A percentile compares a stretch with the other conserved stretches of the same genome.
Evolutionary conservation across 129 eudicot species (phyloP).

Genomic region (Tagetes patula): DNA sequence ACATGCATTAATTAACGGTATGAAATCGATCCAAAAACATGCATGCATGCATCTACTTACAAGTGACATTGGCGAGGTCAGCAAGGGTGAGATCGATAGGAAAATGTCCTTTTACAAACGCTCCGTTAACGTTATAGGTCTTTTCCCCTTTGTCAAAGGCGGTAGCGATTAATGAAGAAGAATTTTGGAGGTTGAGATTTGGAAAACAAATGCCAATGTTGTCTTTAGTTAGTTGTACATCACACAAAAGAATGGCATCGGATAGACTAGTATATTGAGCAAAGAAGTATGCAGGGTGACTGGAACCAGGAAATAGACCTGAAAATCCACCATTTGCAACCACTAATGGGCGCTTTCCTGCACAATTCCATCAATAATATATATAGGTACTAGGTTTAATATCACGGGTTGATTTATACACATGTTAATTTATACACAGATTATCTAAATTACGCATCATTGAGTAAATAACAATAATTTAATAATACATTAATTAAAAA

Average conservation of each 20-base stretch:
- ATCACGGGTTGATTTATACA: no score
- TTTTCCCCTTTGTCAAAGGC: neutral
- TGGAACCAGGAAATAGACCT: conserved; percentile 54
- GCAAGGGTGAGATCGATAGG: conserved; percentile 48
- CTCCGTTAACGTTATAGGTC: conserved; percentile 51
- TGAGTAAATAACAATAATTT: no score
- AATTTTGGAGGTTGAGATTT: conserved; percentile 37
- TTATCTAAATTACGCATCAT: no score
- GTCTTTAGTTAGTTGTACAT: conserved; percentile 58
- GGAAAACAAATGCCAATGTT: conserved; percentile 54
- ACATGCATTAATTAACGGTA: neutral
- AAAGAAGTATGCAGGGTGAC: conserved; percentile 33
- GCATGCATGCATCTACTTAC: neutral
- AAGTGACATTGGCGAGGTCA: conserved; percentile 38
- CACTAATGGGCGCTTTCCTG: conserved; percentile 44
- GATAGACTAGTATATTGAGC: conserved; percentile 33
- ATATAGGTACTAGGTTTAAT: no score
- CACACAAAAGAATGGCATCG: conserved; percentile 45
- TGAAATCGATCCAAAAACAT: no score
- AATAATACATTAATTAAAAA: no score
- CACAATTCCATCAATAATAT: neutral
- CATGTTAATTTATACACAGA: no score
- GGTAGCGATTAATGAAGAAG: conserved; percentile 18
- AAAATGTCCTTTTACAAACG: conserved; percentile 40
- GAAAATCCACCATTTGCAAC: conserved; percentile 67